A percentile compares a stretch with the other conserved stretches of the same genome.
These are phyloP conservation scores for Coemansia aciculifera DNA, from an alignment of 192 early-diverging fungal species.

Conservation along the genomic window DNA sequence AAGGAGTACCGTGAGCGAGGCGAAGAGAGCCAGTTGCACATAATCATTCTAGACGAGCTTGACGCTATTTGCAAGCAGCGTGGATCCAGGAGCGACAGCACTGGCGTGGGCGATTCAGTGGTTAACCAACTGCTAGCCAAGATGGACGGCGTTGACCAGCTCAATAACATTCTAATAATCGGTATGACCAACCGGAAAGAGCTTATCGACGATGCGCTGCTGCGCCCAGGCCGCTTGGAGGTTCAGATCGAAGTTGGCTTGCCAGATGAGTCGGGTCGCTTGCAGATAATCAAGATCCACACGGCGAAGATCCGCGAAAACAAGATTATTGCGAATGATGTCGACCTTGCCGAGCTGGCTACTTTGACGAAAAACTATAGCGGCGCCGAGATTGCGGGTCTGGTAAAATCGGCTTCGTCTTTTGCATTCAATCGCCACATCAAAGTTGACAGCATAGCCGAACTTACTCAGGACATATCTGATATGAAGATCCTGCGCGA, in stretches of 20 bases:
- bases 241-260: conserved; percentile 96
- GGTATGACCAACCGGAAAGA: conserved; percentile 99
- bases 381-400: conserved; percentile 94
- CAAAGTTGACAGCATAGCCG: conserved; percentile 84
- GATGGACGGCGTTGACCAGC: conserved; percentile 98
- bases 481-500: conserved; percentile 82
- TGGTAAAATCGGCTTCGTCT: conserved; percentile 90
- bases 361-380: conserved; percentile 92
- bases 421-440: conserved; percentile 97
- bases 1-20: conserved; percentile 91
- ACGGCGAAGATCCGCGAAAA: conserved; percentile 81
- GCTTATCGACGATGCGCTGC: conserved; percentile 96
- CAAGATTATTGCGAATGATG: conserved; percentile 77
- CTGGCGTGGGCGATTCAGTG: conserved; percentile 94
- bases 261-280: conserved; percentile 88
- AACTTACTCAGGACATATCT: conserved; percentile 80
- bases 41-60: conserved; percentile 99
- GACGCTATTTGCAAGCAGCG: conserved; percentile 99
- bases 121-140: conserved; percentile 98
- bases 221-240: conserved; percentile 93
- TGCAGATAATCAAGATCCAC: conserved; percentile 96
- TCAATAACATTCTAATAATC: conserved; percentile 97
- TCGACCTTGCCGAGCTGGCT: conserved; percentile 82
- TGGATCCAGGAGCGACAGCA: conserved; percentile 86
- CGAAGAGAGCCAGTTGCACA: conserved; percentile 88